Percentiles rank a stretch among this genome's conserved stretches.
Conservation (phyloP, 257 asterid species). For the Ilex asprella region DNA sequence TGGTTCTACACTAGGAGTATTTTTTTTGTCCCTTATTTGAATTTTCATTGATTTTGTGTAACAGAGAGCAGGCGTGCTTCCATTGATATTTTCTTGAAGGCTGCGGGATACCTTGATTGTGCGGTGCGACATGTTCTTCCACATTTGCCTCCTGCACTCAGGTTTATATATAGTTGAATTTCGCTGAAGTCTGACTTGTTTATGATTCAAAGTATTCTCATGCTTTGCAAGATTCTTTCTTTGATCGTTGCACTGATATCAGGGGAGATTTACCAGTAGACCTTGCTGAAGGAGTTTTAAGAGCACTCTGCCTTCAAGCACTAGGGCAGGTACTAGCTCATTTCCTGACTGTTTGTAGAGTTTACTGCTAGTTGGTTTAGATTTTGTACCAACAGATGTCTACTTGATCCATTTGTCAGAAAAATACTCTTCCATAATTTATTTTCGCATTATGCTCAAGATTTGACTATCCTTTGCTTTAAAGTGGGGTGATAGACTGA, state of each 20-base stretch:
- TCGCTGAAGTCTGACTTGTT: background rate
- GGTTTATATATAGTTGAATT: constrained; percentile 37
- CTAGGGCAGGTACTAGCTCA: constrained; percentile 74
- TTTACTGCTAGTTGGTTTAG: background rate
- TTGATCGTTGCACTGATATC: constrained; percentile 19
- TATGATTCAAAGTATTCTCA: constrained; percentile 5
- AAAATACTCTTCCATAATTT: no score
- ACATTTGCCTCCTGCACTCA: constrained; percentile 68
- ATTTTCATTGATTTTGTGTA: constrained; percentile 9
- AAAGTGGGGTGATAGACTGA: background rate
- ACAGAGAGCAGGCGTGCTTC: constrained; percentile 88
- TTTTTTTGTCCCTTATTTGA: background rate
- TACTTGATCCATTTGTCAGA: no score
- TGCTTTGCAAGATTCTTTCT: constrained; percentile 19
- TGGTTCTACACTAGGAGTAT: background rate
- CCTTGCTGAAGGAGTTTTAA: constrained; percentile 91
- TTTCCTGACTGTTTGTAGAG: background rate
- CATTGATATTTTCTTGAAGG: constrained; percentile 81
- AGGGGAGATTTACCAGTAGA: constrained; percentile 94
- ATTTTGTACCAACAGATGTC: no score
- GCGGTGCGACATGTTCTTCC: constrained; percentile 91
- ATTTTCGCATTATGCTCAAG: no score
- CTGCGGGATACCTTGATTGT: constrained; percentile 97
- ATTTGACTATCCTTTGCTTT: background rate
- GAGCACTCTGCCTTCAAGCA: constrained; percentile 96